Base-by-base conservation (phyloP, 495 filamentous ascomycete genomes). In the Neurospora hispaniola region DNA sequence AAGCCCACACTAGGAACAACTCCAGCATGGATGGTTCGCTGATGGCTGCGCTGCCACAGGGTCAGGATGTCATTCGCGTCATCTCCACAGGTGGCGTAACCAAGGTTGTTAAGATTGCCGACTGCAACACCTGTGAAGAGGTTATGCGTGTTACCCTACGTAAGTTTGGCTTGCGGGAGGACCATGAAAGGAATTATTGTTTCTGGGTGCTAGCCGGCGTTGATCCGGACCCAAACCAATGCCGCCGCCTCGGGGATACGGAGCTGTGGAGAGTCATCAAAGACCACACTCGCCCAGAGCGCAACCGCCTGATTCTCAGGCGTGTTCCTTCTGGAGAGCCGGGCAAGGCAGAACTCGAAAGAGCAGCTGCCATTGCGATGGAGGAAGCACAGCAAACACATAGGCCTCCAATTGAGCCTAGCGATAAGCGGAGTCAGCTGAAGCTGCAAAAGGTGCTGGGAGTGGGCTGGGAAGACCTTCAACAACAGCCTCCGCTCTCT, bases 41-140 rank as follows among this genome's bases (percentile, higher is more conserved):
- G 42, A 94, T 97, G 85, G 90, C 92, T 42, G 87, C 90, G 71
- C 85, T 97, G 71, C 94, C 93, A 35, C 84, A 86, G 46, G 91
- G 93, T 77, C 90, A 93, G 77, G 90, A 92, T 48, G 88, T 96
- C 69, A 96, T 98, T 73, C 88, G 93, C 48, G 92, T 98, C 44
- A 97, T 98, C 76, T 97, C 94, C 73, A 92, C 90, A 39, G 93
- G 91, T 59, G 92, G 93, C n/a, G 90, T 92, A 72, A 97, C 94
- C 41, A 94, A 94, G 80, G 94, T 97, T 8, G 88, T 98, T 71
- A 92, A 94, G 78, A 91, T 98, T 69, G 90, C 92, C 71, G 92
- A 90, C 74, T 97, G 93, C 86, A 93, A 90, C 77, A 96, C 91
- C 2, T 89, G 92, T 42, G 96, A 98, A 74, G 93, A 97, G 72